Evolutionary conservation across 1,284 basidiomycete species (phyloP).

Genomic region (Farysia itapuensis): DNA sequence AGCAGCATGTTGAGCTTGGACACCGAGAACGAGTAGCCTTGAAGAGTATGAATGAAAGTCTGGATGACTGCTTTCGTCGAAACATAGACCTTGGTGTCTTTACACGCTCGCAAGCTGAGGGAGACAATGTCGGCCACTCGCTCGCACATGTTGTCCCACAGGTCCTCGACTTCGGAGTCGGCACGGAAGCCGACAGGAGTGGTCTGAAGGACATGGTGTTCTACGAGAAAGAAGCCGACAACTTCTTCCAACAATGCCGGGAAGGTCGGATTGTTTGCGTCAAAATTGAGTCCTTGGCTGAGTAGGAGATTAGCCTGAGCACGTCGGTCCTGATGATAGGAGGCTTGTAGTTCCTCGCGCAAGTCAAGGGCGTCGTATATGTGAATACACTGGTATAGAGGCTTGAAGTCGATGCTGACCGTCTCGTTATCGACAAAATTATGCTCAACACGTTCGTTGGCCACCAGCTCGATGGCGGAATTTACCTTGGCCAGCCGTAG

Average conservation of each 20-base stretch:
- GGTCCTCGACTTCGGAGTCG: conserved; percentile 85
- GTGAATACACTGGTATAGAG: conserved; percentile 94
- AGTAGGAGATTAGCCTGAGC: conserved; percentile 90
- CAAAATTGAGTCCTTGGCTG: conserved; percentile 65
- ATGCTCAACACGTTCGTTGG: conserved; percentile 90
- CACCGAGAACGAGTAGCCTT: conserved; percentile 79
- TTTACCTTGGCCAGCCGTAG: conserved; percentile 78
- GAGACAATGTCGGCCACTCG: conserved; percentile 78
- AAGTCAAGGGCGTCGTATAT: conserved; percentile 91
- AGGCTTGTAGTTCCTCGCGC: conserved; percentile 82
- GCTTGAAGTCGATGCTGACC: conserved; percentile 86
- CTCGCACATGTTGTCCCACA: conserved; percentile 87
- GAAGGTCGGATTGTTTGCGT: conserved; percentile 3
- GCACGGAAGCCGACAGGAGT: conserved; percentile 76
- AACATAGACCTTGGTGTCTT: conserved; percentile 79
- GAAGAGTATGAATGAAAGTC: conserved; percentile 87
- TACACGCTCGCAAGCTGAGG: conserved; percentile 72
- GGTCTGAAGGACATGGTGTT: conserved; percentile 86
- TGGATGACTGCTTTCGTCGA: conserved; percentile 81
- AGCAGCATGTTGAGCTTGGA: conserved; percentile 80
- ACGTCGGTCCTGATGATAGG: conserved; percentile 93
- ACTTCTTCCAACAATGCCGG: conserved; percentile 71
- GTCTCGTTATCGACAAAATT: conserved; percentile 88
- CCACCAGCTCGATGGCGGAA: conserved; percentile 88
- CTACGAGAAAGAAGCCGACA: conserved; percentile 98